Conservation (phyloP, 75 land plant species). For the Selaginella moellendorffii region DNA sequence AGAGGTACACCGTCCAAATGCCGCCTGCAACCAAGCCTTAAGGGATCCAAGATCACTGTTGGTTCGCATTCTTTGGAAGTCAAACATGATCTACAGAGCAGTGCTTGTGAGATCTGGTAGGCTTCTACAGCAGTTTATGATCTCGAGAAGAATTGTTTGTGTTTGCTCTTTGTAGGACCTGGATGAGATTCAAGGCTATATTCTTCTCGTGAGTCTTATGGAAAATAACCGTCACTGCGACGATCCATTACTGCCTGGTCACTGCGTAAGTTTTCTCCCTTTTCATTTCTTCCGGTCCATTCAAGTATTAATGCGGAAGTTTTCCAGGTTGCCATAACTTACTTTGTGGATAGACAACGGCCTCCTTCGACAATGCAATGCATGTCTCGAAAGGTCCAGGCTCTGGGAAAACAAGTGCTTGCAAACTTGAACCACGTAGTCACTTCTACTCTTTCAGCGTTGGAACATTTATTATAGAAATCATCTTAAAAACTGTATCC, state of each 20-base stretch:
- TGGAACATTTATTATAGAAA: too few relatives aligned
- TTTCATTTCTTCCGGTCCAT: too few relatives aligned
- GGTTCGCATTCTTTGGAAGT: slow-evolving; percentile 40
- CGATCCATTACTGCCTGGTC: slow-evolving; percentile 23
- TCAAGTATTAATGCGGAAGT: neutral
- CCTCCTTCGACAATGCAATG: slow-evolving; percentile 33
- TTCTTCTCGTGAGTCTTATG: slow-evolving; percentile 32
- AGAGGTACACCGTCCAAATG: slow-evolving; percentile 50
- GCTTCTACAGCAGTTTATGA: neutral
- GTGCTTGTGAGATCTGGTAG: slow-evolving; percentile 40
- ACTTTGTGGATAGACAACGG: slow-evolving; percentile 71
- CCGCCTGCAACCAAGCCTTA: slow-evolving; percentile 50
- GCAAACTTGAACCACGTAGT: neutral
- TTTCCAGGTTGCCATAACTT: slow-evolving; percentile 46
- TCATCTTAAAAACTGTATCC: too few relatives aligned
- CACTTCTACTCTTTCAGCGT: neutral
- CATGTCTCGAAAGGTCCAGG: slow-evolving; percentile 2
- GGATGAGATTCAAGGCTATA: slow-evolving; percentile 85
- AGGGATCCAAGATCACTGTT: slow-evolving; percentile 28
- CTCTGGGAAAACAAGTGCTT: neutral
- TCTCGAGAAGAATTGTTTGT: neutral
- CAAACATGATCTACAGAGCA: slow-evolving; percentile 33
- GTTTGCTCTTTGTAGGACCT: slow-evolving; percentile 35
- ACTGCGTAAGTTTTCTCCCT: too few relatives aligned
- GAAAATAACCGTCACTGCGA: slow-evolving; percentile 16